phyloP scores from a whole-genome alignment of 2,329 filamentous ascomycete genomes.

The Stachybotrys chlorohalonatus region DNA sequence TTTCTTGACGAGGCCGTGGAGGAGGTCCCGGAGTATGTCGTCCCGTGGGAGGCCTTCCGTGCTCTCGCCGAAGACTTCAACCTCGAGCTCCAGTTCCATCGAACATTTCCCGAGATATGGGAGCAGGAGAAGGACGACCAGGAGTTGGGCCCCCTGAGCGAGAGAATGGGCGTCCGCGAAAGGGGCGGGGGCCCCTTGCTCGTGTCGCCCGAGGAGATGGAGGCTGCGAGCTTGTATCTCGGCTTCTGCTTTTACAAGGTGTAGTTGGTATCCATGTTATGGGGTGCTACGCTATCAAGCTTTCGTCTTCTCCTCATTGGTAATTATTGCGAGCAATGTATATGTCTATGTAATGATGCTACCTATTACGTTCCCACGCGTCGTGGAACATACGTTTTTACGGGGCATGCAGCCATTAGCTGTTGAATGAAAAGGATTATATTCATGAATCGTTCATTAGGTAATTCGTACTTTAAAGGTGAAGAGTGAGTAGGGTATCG shows the following conservation, averaged over 20 bases:
- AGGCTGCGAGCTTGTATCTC: constrained; percentile 85
- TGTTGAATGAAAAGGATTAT: background rate
- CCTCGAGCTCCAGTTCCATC: constrained; percentile 88
- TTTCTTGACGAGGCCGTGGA: constrained; percentile 94
- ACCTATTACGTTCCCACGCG: too few relatives aligned
- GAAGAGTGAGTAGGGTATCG: constrained; percentile 21
- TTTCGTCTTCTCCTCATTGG: too few relatives aligned
- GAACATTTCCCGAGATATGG: constrained; percentile 86
- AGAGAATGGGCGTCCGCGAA: constrained; percentile 89
- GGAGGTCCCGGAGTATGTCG: constrained; percentile 92
- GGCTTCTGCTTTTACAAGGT: constrained; percentile 98
- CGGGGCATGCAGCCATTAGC: too few relatives aligned
- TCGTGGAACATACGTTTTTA: too few relatives aligned
- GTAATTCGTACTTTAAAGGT: constrained; percentile 4
- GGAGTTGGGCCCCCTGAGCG: constrained; percentile 73
- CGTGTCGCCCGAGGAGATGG: constrained; percentile 80
- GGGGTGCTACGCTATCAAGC: too few relatives aligned
- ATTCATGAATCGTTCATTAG: constrained; percentile 8
- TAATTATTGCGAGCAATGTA: too few relatives aligned
- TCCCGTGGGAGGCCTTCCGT: constrained; percentile 96
- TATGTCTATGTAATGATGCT: too few relatives aligned
- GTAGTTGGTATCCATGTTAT: constrained; percentile 24
- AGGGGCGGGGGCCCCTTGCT: constrained; percentile 56
- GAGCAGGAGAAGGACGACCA: constrained; percentile 80
- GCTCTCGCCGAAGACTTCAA: constrained; percentile 95